Evolutionary conservation across 192 early-diverging fungal species (phyloP).

Genomic region (Umbelopsis vinacea): DNA sequence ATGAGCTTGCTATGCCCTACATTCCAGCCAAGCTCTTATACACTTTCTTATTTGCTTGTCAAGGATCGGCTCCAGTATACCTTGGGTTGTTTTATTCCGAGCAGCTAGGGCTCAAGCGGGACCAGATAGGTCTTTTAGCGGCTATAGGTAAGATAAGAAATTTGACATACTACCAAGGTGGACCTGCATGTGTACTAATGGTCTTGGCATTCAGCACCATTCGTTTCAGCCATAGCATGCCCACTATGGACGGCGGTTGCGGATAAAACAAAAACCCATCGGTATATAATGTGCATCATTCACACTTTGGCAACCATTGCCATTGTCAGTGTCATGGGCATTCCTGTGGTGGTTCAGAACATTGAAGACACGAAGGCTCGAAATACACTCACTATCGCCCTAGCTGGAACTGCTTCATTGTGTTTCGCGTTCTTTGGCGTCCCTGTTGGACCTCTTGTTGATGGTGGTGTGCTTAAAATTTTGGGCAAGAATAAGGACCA

Average conservation of each 20-base stretch:
- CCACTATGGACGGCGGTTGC: slow-evolving; percentile 50
- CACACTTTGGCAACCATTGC: slow-evolving; percentile 44
- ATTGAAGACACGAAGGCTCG: slow-evolving; percentile 25
- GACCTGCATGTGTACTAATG: neutral
- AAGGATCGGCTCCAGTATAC: slow-evolving; percentile 46
- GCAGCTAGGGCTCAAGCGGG: slow-evolving; percentile 42
- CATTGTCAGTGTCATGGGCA: slow-evolving; percentile 48
- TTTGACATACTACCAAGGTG: neutral
- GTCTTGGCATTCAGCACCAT: slow-evolving; percentile 32
- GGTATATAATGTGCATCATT: slow-evolving; percentile 46
- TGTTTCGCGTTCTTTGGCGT: slow-evolving; percentile 55
- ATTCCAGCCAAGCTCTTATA: slow-evolving; percentile 46
- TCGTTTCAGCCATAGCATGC: slow-evolving; percentile 51
- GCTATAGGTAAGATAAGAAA: slow-evolving; percentile 40
- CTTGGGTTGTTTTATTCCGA: slow-evolving; percentile 43
- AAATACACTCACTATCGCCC: slow-evolving; percentile 28
- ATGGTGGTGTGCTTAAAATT: slow-evolving; percentile 52
- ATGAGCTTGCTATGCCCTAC: slow-evolving; percentile 36
- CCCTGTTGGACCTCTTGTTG: slow-evolving; percentile 48
- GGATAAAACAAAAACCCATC: slow-evolving; percentile 46
- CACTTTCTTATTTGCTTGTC: slow-evolving; percentile 50
- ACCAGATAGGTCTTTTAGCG: slow-evolving; percentile 47
- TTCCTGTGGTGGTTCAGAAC: slow-evolving; percentile 33
- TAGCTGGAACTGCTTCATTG: slow-evolving; percentile 41
- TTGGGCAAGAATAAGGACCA: slow-evolving; percentile 47